Evolutionary conservation across 2,329 filamentous ascomycete genomes (phyloP).

Genomic region (Acrodontium crateriforme): DNA sequence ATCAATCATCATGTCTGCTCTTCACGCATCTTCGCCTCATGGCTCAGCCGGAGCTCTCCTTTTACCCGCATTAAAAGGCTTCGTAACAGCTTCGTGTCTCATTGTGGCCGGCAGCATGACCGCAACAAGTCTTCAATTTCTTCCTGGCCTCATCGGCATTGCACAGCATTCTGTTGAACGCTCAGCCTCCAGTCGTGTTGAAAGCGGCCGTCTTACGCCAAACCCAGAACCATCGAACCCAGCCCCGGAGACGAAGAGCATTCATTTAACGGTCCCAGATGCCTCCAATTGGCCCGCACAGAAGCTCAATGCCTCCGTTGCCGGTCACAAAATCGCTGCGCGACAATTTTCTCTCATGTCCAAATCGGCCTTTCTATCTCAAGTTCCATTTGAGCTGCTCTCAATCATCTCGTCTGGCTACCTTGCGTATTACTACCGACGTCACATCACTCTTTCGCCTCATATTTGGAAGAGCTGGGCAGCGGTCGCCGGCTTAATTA

Average conservation of each 20-base stretch:
- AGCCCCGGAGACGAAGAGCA: slow-evolving; percentile 1
- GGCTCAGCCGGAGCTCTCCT: too few species aligned
- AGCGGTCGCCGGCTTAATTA: slow-evolving; percentile 10
- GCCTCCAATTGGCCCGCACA: slow-evolving; percentile 6
- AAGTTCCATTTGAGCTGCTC: slow-evolving; percentile 13
- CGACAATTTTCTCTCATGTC: slow-evolving; percentile 14
- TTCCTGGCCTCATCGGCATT: slow-evolving; percentile 9
- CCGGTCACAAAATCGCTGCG: slow-evolving; percentile 16
- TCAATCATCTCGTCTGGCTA: slow-evolving; percentile 10
- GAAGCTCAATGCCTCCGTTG: slow-evolving; percentile 6
- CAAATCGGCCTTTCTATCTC: slow-evolving; percentile 9
- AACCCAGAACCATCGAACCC: slow-evolving; percentile 2
- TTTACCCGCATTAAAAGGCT: slow-evolving; percentile 7
- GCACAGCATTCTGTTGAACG: slow-evolving; percentile 2
- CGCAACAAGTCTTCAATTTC: slow-evolving; percentile 10
- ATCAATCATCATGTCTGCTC: too few species aligned
- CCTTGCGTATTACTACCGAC: slow-evolving; percentile 10
- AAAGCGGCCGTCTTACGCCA: slow-evolving; percentile 7
- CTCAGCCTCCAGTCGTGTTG: not conserved
- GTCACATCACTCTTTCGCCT: slow-evolving; percentile 1
- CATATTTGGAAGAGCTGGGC: slow-evolving; percentile 12
- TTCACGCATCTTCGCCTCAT: too few species aligned
- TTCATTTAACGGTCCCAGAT: not conserved
- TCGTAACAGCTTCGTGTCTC: slow-evolving; percentile 7
- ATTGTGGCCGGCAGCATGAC: slow-evolving; percentile 11